These are phyloP conservation scores for Cyclostephanos tholiformis DNA, from an alignment of 108 stramenopile species.

Conservation along the genomic window DNA sequence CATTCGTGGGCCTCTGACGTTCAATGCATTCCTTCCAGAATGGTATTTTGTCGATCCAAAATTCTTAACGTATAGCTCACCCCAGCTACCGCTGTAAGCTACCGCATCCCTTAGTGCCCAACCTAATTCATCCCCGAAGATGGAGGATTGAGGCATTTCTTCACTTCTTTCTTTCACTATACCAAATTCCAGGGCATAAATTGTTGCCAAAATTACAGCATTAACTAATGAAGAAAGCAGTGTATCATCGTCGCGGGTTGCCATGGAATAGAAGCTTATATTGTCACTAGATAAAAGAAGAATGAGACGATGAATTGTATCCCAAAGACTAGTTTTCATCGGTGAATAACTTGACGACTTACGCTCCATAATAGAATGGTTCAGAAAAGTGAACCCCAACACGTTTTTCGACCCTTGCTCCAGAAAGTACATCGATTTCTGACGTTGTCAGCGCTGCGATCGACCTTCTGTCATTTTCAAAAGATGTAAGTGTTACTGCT, in stretches of 20 bases:
- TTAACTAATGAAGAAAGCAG: slow-evolving; percentile 56
- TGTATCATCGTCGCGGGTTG: slow-evolving; percentile 53
- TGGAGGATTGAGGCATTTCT: slow-evolving; percentile 33
- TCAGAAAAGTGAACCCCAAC: slow-evolving; percentile 48
- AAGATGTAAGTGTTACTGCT: slow-evolving; percentile 29
- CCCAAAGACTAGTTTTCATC: background rate
- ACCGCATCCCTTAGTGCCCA: slow-evolving; percentile 34
- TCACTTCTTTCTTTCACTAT: slow-evolving; percentile 26
- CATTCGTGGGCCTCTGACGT: slow-evolving; percentile 14
- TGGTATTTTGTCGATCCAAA: slow-evolving; percentile 12
- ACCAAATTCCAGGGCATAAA: slow-evolving; percentile 54
- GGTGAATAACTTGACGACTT: background rate
- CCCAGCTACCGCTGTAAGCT: slow-evolving; percentile 19
- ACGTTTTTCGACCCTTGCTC: slow-evolving; percentile 27
- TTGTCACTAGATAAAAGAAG: slow-evolving; percentile 4
- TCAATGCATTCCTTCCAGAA: slow-evolving; percentile 33
- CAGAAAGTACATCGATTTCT: slow-evolving; percentile 55
- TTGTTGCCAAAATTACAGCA: slow-evolving; percentile 47
- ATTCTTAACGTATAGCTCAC: slow-evolving; percentile 17
- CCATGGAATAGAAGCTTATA: slow-evolving; percentile 28
- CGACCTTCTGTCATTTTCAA: slow-evolving; percentile 34
- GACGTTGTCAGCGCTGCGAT: slow-evolving; percentile 43
- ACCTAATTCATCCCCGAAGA: slow-evolving; percentile 41
- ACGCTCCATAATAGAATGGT: slow-evolving; percentile 55
- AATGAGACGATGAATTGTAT: background rate